Conservation (phyloP, 257 asterid species). For the Gardenia jasminoides region DNA sequence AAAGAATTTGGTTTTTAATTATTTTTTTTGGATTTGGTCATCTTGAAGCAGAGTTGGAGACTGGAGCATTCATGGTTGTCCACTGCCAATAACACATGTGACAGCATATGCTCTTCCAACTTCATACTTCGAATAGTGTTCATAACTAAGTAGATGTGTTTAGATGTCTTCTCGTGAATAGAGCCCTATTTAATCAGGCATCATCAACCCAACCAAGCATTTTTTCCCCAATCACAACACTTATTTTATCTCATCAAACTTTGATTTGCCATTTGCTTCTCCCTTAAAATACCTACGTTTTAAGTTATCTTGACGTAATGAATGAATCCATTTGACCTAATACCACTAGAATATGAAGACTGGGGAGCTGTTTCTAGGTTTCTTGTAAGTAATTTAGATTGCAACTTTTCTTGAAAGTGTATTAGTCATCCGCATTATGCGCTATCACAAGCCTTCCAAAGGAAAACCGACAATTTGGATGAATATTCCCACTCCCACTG, state of each 20-base stretch:
- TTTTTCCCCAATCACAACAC: not conserved
- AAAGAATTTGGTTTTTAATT: not conserved
- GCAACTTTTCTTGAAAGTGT: not conserved
- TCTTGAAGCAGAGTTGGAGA: not conserved
- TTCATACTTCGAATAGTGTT: not conserved
- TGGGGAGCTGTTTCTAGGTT: not conserved
- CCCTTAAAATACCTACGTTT: not conserved
- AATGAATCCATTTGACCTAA: not conserved
- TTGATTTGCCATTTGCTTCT: not conserved
- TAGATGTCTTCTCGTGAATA: constrained; percentile 10
- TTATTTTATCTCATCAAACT: not conserved
- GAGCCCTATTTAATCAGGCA: constrained; percentile 1
- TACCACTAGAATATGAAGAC: not conserved
- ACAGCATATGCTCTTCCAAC: not conserved
- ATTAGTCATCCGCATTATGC: constrained; percentile 6
- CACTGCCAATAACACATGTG: not conserved
- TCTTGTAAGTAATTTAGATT: not conserved
- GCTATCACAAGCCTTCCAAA: constrained; percentile 6
- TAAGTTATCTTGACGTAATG: not conserved
- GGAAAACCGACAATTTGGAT: constrained; percentile 14
- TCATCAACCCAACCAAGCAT: not conserved
- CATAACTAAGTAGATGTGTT: not conserved
- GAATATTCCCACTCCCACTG: constrained; percentile 2
- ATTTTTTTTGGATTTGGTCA: not conserved
- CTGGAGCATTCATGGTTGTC: not conserved